Conservation (phyloP, 2,329 filamentous ascomycete genomes). For the Colletotrichum magnum region DNA sequence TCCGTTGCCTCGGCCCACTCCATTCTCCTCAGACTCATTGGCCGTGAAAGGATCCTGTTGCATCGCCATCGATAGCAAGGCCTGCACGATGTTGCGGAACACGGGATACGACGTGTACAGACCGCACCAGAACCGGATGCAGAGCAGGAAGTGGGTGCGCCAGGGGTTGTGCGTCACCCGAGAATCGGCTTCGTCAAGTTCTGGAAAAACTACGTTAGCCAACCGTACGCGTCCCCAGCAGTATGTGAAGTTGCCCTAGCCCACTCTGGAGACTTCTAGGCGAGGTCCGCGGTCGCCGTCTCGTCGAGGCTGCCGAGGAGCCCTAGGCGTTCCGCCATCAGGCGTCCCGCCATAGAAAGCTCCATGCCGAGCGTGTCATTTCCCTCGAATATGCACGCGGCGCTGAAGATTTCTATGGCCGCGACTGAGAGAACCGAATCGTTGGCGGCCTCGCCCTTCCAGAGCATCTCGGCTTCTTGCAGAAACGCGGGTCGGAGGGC, state of each 20-base stretch:
- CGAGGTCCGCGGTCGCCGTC: constrained; percentile 52
- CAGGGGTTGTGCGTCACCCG: constrained; percentile 47
- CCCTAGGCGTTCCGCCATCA: constrained; percentile 43
- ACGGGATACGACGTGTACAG: constrained; percentile 53
- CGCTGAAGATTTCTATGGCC: constrained; percentile 43
- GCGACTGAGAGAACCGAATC: constrained; percentile 43
- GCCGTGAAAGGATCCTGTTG: neutral
- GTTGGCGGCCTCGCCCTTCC: constrained; percentile 39
- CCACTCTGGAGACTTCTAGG: constrained; percentile 47
- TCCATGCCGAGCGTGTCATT: neutral
- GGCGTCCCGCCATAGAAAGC: neutral
- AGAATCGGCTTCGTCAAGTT: no score
- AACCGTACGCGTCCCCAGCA: neutral
- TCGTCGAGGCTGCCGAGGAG: constrained; percentile 49
- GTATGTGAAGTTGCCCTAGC: constrained; percentile 39
- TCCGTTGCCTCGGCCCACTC: neutral
- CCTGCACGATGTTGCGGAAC: constrained; percentile 49
- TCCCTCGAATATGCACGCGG: constrained; percentile 44
- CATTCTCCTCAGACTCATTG: neutral
- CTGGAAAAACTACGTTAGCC: neutral
- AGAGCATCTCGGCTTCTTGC: neutral
- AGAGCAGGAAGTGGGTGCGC: constrained; percentile 54
- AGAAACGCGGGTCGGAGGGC: constrained; percentile 48
- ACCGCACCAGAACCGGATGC: constrained; percentile 54
- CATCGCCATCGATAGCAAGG: constrained; percentile 53